Base-by-base conservation (phyloP, 257 asterid species). In the Fraxinus excelsior region DNA sequence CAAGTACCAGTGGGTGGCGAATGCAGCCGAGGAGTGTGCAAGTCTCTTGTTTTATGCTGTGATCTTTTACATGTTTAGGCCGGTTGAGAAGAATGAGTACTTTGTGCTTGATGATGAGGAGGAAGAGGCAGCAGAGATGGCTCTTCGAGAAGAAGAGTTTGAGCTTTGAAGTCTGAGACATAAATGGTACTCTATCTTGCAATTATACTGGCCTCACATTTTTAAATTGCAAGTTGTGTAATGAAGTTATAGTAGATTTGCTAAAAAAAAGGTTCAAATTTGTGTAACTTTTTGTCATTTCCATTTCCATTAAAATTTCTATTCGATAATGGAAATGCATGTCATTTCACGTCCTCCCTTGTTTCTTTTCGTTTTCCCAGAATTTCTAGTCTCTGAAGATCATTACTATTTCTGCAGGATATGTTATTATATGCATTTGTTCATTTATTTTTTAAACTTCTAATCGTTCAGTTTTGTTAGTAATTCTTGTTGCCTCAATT, bases 11-110 rank as follows among this genome's bases (percentile, higher is more conserved):
- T 95, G 99, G 99, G 97, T 93, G 85, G 91, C 97, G 35, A 83
- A 72, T 86, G 97, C 97, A 4, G 97, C 97, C 2, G 98, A 95
- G 87, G 98, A 95, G 88, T 87, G 91, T 8, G 99, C 91, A 0
- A 91, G 94, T 83, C 86, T 95, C 51, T 96, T 93, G 3, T 95
- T 95, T 73, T 95, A 95, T 77, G 58, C 82, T 0, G 86, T 91
- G 69, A 93, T 95, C 89, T 95, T 95, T 82, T 90, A 95, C 89
- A 95, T 93, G 99, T 95, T 93, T 85, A 93, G 93, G 96, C 99
- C 98, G 0, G 93, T 88, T 13, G 94, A 90, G 86, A 93, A 80
- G 90, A 93, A 93, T 46, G 97, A 95, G 84, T 93, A 95, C 86
- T 89, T 95, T 78, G 97, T 76, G 46, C 88, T 95, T 79, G 97